phyloP scores from a whole-genome alignment of 352 stramenopile genomes.

The Phytophthora foliorum region DNA sequence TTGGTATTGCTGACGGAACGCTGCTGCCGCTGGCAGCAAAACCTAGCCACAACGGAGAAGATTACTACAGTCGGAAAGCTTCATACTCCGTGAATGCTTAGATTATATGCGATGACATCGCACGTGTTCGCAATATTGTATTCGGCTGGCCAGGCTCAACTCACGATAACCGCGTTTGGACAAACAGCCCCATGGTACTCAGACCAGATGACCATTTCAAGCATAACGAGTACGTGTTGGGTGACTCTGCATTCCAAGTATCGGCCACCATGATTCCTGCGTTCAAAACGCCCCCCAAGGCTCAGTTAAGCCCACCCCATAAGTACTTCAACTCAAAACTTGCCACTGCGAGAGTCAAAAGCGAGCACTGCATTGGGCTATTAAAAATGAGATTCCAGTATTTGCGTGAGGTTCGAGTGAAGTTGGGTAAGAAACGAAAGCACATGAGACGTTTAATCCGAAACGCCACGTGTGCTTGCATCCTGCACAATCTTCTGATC shows the following conservation, averaged over 20 bases:
- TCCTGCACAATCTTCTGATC: too few species aligned
- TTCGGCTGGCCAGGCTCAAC: constrained; percentile 30
- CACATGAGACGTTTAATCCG: too few species aligned
- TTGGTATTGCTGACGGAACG: constrained; percentile 32
- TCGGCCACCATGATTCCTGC: constrained; percentile 29
- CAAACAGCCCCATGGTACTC: constrained; percentile 24
- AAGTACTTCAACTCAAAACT: not conserved
- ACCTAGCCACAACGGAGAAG: constrained; percentile 26
- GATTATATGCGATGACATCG: constrained; percentile 30
- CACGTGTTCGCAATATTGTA: constrained; percentile 28
- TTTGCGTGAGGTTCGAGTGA: too few species aligned
- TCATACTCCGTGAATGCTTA: constrained; percentile 27
- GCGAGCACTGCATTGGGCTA: not conserved
- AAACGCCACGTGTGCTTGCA: too few species aligned
- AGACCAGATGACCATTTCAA: constrained; percentile 11
- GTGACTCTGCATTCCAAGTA: constrained; percentile 31
- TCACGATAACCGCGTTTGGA: constrained; percentile 41
- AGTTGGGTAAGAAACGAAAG: too few species aligned
- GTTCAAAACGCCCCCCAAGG: constrained; percentile 19
- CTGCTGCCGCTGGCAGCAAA: constrained; percentile 35
- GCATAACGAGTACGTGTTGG: constrained; percentile 29
- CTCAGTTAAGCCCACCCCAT: constrained; percentile 18
- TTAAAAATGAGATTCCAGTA: not conserved
- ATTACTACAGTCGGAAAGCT: constrained; percentile 36
- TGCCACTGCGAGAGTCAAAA: not conserved